Base-by-base conservation (phyloP, 164 flowering plant genomes). In the Tetrastigma voinierianum region DNA sequence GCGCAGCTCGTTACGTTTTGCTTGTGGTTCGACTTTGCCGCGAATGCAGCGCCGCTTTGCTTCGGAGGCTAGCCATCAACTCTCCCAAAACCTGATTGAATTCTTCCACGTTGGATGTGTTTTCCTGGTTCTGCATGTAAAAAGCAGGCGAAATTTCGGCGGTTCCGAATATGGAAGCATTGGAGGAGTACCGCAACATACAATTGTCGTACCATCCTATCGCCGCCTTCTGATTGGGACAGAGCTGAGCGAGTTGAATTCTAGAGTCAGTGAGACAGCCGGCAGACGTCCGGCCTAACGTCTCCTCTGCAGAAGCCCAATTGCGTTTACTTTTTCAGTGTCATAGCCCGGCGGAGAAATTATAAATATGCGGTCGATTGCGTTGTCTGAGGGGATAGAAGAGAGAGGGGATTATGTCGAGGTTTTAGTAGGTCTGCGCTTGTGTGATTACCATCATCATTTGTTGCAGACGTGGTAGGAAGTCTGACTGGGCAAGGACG, bases 251-350 rank as follows among this genome's bases (percentile, higher is more conserved):
- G 57, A 70, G 55, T 10, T 7, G 18, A 15, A 8, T 4, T 10
- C 20, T 20, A 1, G 78, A 43, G 25, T 59, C 11, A 6, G 46
- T 47, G 44, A 74, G 17, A 54, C 84, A 76, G 1, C 2, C 52
- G 51, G 62, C 84, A 81, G 14, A 7, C 43, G 19, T 21, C 72
- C 2, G 68, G 53, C 8, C 16, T 10, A 10, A 67, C 57, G 59
- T 81, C 82, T 25, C 81, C 79, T 24, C 82, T 70, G 24, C 85
- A 81, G n/a, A 10, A 78, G 76, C 0, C 53, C 75, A 12, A 77
- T 70, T 2, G 70, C 77, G 60, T 72, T 40, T 13, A 69, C 85
- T 62, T 4, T 21, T 46, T 73, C 71, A 40, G 47, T 2, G 53
- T 55, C 64, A 10, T 69, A 11, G 6, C n/a, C 85, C 85, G 9